phyloP scores from a whole-genome alignment of 805 yeast genomes.

The Starmerella vitae region DNA sequence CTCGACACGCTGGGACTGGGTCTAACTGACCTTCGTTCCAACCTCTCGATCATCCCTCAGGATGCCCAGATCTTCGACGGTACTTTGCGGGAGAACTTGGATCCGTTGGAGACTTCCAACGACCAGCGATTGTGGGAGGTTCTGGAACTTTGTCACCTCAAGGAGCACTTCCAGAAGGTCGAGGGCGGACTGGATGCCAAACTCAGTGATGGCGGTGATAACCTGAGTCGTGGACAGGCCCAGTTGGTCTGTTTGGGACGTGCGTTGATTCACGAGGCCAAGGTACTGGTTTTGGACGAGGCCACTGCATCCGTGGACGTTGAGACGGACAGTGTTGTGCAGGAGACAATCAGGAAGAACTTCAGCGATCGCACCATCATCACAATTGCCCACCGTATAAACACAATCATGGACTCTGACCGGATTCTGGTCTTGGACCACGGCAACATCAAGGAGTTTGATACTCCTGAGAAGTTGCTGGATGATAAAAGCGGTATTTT shows the following conservation, averaged over 20 bases:
- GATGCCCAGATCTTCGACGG: constrained; percentile 90
- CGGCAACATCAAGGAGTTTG: constrained; percentile 62
- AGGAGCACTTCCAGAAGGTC: constrained; percentile 45
- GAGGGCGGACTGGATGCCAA: constrained; percentile 38
- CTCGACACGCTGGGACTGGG: constrained; percentile 59
- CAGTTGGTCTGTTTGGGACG: constrained; percentile 69
- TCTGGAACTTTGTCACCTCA: constrained; percentile 64
- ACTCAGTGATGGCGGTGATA: constrained; percentile 59
- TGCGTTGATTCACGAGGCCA: constrained; percentile 55
- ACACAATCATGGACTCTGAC: constrained; percentile 70
- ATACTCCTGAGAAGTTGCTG: constrained; percentile 34
- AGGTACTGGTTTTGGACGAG: constrained; percentile 63
- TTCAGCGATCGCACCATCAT: constrained; percentile 59
- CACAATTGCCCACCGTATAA: constrained; percentile 74
- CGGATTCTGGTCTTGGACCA: constrained; percentile 54
- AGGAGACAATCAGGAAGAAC: constrained; percentile 55
- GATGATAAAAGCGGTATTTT: constrained; percentile 18
- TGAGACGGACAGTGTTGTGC: constrained; percentile 62
- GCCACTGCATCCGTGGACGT: constrained; percentile 73
- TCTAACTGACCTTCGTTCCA: constrained; percentile 59
- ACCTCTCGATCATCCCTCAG: constrained; percentile 78
- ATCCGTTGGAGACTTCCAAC: constrained; percentile 52
- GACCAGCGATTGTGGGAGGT: constrained; percentile 73
- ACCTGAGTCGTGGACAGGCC: constrained; percentile 69
- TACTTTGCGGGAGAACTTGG: constrained; percentile 69